Percentiles rank a stretch among this genome's conserved stretches.
Evolutionary conservation across 495 filamentous ascomycete genomes (phyloP).

Genomic region (Cercophora newfieldiana): DNA sequence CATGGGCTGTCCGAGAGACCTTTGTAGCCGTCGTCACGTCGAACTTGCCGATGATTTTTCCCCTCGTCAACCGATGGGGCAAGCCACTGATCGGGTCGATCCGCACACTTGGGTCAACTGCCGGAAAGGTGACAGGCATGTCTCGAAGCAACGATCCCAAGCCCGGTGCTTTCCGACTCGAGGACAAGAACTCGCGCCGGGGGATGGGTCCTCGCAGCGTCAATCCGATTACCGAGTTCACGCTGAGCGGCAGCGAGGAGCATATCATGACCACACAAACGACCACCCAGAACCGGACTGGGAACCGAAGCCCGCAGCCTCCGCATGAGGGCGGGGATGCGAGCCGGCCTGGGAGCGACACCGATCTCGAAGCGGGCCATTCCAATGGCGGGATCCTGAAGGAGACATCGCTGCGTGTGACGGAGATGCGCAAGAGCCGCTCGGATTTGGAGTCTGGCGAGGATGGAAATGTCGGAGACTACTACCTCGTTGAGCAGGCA

Average conservation of each 20-base stretch:
- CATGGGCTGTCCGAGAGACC: slow-evolving; percentile 53
- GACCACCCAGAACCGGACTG: neutral
- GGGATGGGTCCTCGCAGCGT: slow-evolving; percentile 39
- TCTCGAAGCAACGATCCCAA: slow-evolving; percentile 25
- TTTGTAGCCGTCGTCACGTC: slow-evolving; percentile 56
- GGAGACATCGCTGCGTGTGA: slow-evolving; percentile 27
- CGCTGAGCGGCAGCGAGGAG: slow-evolving; percentile 54
- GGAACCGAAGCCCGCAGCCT: slow-evolving; percentile 9
- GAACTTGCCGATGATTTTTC: slow-evolving; percentile 56
- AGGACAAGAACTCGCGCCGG: slow-evolving; percentile 44
- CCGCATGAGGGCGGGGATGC: neutral
- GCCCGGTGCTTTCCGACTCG: slow-evolving; percentile 29
- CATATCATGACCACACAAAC: slow-evolving; percentile 34
- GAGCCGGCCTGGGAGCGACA: slow-evolving; percentile 1
- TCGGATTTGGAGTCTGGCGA: neutral
- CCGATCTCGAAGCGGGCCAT: slow-evolving; percentile 12
- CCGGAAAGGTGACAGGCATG: slow-evolving; percentile 25
- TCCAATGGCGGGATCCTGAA: slow-evolving; percentile 22
- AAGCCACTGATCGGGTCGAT: slow-evolving; percentile 35
- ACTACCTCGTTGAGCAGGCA: slow-evolving; percentile 26
- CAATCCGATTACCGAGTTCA: slow-evolving; percentile 50
- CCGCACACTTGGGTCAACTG: slow-evolving; percentile 29
- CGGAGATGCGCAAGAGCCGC: slow-evolving; percentile 15
- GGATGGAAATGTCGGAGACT: slow-evolving; percentile 22
- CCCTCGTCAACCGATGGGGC: slow-evolving; percentile 42